Percentiles rank a stretch among this genome's conserved stretches.
These are phyloP conservation scores for Adansonia grandidieri DNA, from an alignment of 441 rosid species.

Conservation along the genomic window DNA sequence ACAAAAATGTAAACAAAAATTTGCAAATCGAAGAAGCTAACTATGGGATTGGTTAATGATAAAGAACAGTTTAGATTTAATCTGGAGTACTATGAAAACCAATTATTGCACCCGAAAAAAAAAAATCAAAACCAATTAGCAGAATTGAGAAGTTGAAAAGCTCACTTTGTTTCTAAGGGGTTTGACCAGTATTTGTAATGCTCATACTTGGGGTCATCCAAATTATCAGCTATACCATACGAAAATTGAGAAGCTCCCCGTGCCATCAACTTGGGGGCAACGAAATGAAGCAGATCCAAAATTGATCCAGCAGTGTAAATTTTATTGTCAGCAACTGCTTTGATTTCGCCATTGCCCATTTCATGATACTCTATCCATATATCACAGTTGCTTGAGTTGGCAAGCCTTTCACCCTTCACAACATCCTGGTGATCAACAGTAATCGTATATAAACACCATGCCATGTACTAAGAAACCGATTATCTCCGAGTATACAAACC, in stretches of 20 bases:
- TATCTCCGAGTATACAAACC: slow-evolving; percentile 5
- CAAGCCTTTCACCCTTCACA: slow-evolving; percentile 38
- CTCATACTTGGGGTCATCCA: slow-evolving; percentile 48
- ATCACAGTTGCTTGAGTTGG: slow-evolving; percentile 42
- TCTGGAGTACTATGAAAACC: not conserved
- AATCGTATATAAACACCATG: not conserved
- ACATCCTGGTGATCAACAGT: slow-evolving; percentile 38
- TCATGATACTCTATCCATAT: slow-evolving; percentile 58
- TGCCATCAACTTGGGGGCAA: slow-evolving; percentile 56
- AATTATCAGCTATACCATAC: slow-evolving; percentile 54
- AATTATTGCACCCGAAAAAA: not conserved
- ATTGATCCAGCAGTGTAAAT: slow-evolving; percentile 44
- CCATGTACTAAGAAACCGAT: not conserved
- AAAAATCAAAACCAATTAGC: not conserved
- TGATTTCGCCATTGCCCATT: slow-evolving; percentile 43
- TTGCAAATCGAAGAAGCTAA: too few species aligned
- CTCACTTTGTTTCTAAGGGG: slow-evolving; percentile 56
- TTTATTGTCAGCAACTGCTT: slow-evolving; percentile 46
- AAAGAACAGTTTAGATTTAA: not conserved
- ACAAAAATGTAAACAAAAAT: too few species aligned
- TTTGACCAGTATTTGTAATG: slow-evolving; percentile 61
- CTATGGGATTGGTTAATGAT: too few species aligned
- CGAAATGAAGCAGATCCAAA: slow-evolving; percentile 48
- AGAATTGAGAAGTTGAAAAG: not conserved
- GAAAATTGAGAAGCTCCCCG: slow-evolving; percentile 55